Conservation (phyloP, 2,329 filamentous ascomycete species). For the Fusarium udum region DNA sequence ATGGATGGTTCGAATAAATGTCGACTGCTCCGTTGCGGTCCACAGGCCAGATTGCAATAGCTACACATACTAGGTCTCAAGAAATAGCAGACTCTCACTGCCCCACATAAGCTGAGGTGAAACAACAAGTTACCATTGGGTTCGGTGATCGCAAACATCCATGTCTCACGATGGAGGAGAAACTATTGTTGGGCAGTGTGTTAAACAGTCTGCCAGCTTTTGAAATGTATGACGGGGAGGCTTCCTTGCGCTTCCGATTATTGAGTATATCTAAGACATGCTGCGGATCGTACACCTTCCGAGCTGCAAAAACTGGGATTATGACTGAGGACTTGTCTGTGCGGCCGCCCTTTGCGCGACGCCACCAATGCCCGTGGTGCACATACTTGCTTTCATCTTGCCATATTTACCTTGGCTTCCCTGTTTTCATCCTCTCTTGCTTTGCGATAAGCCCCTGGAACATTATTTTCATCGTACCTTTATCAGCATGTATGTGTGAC, state of each 20-base stretch:
- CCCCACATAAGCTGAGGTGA: background rate
- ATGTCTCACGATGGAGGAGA: accelerated
- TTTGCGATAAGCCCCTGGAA: background rate
- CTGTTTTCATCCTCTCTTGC: accelerated
- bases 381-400: background rate
- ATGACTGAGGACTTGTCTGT: background rate
- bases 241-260: background rate
- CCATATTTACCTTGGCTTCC: background rate
- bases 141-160: background rate
- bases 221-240: background rate
- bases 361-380: too few relatives aligned
- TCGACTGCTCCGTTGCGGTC: too few relatives aligned
- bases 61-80: background rate
- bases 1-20: too few relatives aligned
- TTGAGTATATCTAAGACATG: background rate
- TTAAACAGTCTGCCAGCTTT: too few relatives aligned
- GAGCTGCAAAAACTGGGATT: background rate
- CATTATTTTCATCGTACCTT: too few relatives aligned
- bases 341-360: background rate
- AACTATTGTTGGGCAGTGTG: background rate
- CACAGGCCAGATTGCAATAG: too few relatives aligned
- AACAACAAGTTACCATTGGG: background rate
- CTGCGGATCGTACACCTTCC: background rate
- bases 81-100: too few relatives aligned
- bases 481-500: accelerated